Percentiles rank a stretch among this genome's conserved stretches.
These are phyloP conservation scores for Cichorium intybus DNA, from an alignment of 140 eudicot genomes.

Conservation along the genomic window DNA sequence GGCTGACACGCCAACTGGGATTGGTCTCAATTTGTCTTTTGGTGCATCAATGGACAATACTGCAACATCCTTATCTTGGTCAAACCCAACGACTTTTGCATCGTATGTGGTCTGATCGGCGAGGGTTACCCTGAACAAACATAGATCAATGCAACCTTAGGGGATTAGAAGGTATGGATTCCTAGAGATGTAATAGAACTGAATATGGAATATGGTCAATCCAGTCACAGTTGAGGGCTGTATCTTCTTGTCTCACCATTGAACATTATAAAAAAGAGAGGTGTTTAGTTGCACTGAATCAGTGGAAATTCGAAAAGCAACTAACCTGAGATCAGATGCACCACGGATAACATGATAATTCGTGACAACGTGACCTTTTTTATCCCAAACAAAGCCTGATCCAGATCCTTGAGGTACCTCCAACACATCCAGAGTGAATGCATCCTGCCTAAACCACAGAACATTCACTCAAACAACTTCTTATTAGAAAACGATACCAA, in stretches of 20 bases:
- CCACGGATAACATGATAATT: conserved; percentile 86
- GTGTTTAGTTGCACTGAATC: not conserved
- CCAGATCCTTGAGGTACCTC: conserved; percentile 96
- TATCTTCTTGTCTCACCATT: no score
- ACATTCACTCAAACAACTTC: conserved; percentile 5
- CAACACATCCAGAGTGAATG: conserved; percentile 70
- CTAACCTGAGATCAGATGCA: conserved; percentile 73
- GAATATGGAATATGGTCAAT: not conserved
- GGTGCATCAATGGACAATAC: conserved; percentile 72
- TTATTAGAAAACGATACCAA: not conserved
- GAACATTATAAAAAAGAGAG: no score
- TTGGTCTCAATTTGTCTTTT: conserved; percentile 72
- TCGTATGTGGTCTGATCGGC: conserved; percentile 76
- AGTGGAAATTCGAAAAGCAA: not conserved
- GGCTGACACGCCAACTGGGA: conserved; percentile 69
- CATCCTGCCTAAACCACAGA: conserved; percentile 61
- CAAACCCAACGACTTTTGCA: conserved; percentile 82
- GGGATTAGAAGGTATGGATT: not conserved
- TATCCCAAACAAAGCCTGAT: conserved; percentile 82
- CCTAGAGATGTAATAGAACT: conserved; percentile 1
- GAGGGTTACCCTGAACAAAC: conserved; percentile 74
- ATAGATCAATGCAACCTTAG: conserved; percentile 12
- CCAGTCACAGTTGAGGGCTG: no score
- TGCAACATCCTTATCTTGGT: conserved; percentile 82
- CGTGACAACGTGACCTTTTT: conserved; percentile 62